Evolutionary conservation across 768 basidiomycete genomes (phyloP), one percentile per base, ranked within the genome.

Genomic region (Peribolospora baueri): DNA sequence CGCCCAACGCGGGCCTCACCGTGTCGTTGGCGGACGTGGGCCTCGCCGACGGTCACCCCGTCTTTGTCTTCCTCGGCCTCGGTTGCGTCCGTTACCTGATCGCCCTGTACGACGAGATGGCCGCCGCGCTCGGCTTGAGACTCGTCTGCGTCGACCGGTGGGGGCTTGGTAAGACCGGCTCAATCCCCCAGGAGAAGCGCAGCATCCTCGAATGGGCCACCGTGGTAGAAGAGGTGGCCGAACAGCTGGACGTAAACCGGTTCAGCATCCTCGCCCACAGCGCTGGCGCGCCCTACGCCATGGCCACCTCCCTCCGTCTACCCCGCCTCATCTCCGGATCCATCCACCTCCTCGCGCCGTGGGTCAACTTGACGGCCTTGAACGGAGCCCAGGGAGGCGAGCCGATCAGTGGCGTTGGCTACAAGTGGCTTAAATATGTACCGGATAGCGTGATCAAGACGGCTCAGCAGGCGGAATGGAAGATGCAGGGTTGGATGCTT

Each of bases 391-490:
- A 61, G 7, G 56, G 50, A 4, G 57, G 55, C 10, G 49, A 49
- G 40, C 3, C 42, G 36, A n/a, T 37, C 5, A 83, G 82, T 75
- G 63, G 25, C 25, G 25, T 25, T 25, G 81, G 84, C 11, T 95
- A 93, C 70, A 88, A 82, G 64, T 95, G 88, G 87, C 74, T 98
- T 53, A 91, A 88, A 68, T 97, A 88, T 65, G 83, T 98, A 5
- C 91, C 91, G 0, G 84, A 83, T 57, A 79, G 83, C 39, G 77
- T 98, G 45, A 72, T 98, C 59, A 87, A 84, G 70, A 88, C 88
- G 0, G 91, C 88, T 0, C 88, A 91, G 66, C 84, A 87, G 4
- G 91, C 91, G 0, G 91, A 98, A 64, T 95, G 88, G 88, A 86
- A 82, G 67, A 52, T 97, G 48, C 87, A 93, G 64, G 83, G 84